Conservation (phyloP, 139 green algal genomes). For the Chlamydomonas incerta region DNA sequence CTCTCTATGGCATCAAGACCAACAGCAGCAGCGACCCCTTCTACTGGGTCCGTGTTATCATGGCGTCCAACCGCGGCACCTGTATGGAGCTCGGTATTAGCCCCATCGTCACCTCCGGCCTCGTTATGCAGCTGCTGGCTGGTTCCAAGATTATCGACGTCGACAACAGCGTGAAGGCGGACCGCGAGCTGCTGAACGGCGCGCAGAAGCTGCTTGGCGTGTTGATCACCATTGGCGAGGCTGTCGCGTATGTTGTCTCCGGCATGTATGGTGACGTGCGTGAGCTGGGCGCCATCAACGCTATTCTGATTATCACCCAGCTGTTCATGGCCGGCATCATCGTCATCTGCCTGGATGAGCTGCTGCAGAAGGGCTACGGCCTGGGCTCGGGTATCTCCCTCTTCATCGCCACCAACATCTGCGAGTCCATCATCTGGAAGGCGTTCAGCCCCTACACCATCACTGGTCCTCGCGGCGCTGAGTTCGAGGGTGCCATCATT, state of each 20-base stretch:
- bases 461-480: conserved; percentile 82
- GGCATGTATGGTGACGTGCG: conserved; percentile 99
- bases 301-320: conserved; percentile 97
- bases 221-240: conserved; percentile 99
- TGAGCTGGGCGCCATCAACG: conserved; percentile 92
- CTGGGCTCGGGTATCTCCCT: conserved; percentile 98
- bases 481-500: conserved; percentile 99
- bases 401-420: conserved; percentile 99
- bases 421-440: conserved; percentile 99
- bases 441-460: conserved; percentile 94
- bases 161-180: conserved; percentile 96
- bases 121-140: conserved; percentile 98
- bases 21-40: conserved; percentile 92
- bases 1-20: conserved; percentile 97
- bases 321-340: conserved; percentile 98
- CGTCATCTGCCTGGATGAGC: conserved; percentile 98
- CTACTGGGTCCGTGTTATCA: conserved; percentile 98
- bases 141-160: conserved; percentile 99
- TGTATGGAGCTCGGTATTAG: conserved; percentile 99
- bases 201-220: conserved; percentile 98
- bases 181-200: conserved; percentile 94
- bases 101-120: conserved; percentile 96
- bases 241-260: conserved; percentile 98
- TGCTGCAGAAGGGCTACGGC: conserved; percentile 98
- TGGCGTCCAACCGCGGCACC: conserved; percentile 96